Evolutionary conservation across 1,139 yeast genomes (phyloP).

Genomic region (Meyerozyma carpophila): DNA sequence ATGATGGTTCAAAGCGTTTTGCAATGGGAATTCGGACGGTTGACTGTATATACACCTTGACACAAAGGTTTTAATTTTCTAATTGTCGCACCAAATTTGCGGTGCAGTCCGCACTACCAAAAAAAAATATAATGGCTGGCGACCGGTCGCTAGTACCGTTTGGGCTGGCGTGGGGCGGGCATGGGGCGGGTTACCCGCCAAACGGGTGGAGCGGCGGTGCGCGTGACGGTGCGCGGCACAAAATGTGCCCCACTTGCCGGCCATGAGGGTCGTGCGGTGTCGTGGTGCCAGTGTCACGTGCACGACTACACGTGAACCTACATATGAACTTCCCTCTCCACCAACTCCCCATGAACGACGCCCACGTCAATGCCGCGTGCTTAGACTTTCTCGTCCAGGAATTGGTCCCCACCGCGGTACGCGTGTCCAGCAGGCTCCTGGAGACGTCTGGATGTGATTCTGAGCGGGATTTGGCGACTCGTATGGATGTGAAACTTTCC

Average conservation of each 20-base stretch:
- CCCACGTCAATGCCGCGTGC: slow-evolving; percentile 40
- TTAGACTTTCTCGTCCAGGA: slow-evolving; percentile 67
- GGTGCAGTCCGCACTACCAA: not conserved
- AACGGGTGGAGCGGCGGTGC: not conserved
- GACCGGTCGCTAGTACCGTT: not conserved
- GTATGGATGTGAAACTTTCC: slow-evolving; percentile 20
- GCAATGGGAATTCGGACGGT: not conserved
- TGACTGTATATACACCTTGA: not conserved
- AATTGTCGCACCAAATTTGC: not conserved
- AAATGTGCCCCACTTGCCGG: no score
- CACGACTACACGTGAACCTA: no score
- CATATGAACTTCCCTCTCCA: not conserved
- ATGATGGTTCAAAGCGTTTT: no score
- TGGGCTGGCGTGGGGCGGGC: slow-evolving; percentile 1
- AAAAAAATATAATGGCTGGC: not conserved
- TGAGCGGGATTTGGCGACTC: slow-evolving; percentile 14
- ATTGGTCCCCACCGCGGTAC: slow-evolving; percentile 63
- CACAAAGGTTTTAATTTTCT: not conserved
- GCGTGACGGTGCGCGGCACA: not conserved
- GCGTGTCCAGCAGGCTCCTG: slow-evolving; percentile 36
- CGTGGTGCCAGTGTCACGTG: no score
- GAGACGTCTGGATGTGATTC: slow-evolving; percentile 8
- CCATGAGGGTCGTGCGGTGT: no score
- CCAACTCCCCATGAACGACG: not conserved
- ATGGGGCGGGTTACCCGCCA: not conserved